A percentile compares a stretch with the other conserved stretches of the same genome.
These are phyloP conservation scores for Beauveria sp. DNA, from an alignment of 2,329 filamentous ascomycete genomes.

Conservation along the genomic window DNA sequence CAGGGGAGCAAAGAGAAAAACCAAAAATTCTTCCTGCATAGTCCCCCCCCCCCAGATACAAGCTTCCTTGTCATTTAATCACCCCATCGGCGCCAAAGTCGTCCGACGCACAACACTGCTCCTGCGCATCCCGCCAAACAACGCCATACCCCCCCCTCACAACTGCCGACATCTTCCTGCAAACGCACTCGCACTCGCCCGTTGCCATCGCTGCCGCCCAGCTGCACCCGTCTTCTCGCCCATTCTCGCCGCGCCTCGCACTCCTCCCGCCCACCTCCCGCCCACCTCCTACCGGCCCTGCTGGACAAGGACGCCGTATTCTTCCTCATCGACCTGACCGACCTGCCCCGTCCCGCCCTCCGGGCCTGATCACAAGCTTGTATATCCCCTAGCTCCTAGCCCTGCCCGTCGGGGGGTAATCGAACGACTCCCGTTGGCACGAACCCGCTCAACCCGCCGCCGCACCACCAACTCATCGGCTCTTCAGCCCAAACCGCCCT, in stretches of 20 bases:
- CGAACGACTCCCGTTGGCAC: background rate
- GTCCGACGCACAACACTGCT: background rate
- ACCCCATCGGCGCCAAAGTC: slow-evolving; percentile 3
- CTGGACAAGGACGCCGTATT: background rate
- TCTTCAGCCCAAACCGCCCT: background rate
- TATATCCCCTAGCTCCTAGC: background rate
- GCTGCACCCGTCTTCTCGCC: background rate
- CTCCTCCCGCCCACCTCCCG: too few relatives aligned
- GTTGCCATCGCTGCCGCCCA: background rate
- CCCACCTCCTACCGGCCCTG: too few relatives aligned
- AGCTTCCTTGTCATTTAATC: background rate
- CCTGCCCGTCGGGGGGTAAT: background rate
- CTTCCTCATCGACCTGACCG: background rate
- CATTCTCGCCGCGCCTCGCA: background rate
- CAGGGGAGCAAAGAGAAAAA: background rate
- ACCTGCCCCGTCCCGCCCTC: background rate
- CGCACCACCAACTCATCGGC: background rate
- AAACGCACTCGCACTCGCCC: background rate
- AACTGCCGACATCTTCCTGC: slow-evolving; percentile 2
- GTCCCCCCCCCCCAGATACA: background rate
- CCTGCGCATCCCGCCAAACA: background rate
- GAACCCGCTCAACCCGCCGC: background rate
- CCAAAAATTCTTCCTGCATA: background rate
- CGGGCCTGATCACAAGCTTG: background rate
- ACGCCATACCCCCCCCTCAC: background rate